These are phyloP conservation scores for Graphiopsis chlorocephala DNA, from an alignment of 2,329 filamentous ascomycete species.

Conservation along the genomic window DNA sequence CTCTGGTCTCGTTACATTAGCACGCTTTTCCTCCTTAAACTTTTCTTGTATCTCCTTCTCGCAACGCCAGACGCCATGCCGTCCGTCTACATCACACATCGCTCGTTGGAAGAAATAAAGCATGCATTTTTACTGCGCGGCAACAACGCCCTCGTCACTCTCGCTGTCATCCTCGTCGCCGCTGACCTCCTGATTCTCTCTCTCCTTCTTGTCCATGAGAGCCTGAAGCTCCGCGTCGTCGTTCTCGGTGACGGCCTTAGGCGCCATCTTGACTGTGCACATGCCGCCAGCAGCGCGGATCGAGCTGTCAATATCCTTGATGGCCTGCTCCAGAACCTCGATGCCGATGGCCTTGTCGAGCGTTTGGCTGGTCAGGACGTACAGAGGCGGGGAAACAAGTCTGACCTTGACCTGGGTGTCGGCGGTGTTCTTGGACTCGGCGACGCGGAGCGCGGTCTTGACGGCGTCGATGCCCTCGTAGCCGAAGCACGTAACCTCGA, in stretches of 20 bases:
- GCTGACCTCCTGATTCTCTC: conserved; percentile 96
- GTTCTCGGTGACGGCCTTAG: conserved; percentile 97
- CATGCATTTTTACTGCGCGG: conserved; percentile 32
- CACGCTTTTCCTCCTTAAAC: neutral
- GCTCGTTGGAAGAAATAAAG: neutral
- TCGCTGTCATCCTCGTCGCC: conserved; percentile 95
- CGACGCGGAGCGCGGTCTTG: conserved; percentile 85
- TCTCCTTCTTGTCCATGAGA: conserved; percentile 97
- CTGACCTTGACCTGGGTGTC: conserved; percentile 97
- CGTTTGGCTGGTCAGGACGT: conserved; percentile 93
- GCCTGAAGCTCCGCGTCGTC: conserved; percentile 96
- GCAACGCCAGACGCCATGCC: conserved; percentile 16
- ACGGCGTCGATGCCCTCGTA: conserved; percentile 99
- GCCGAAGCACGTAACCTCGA: conserved; percentile 85
- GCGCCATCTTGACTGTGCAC: conserved; percentile 93
- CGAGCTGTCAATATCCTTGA: conserved; percentile 76
- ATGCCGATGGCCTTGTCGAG: conserved; percentile 90
- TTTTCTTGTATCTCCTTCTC: neutral
- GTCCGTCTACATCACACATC: conserved; percentile 13
- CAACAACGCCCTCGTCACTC: conserved; percentile 81
- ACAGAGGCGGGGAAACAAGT: conserved; percentile 94
- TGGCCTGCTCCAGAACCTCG: conserved; percentile 79
- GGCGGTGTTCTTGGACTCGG: conserved; percentile 86
- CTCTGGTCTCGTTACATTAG: conserved; percentile 8
- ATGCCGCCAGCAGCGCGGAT: conserved; percentile 77